These are phyloP conservation scores for Diospyros kaki DNA, from an alignment of 148 eudicot genomes.

Conservation along the genomic window DNA sequence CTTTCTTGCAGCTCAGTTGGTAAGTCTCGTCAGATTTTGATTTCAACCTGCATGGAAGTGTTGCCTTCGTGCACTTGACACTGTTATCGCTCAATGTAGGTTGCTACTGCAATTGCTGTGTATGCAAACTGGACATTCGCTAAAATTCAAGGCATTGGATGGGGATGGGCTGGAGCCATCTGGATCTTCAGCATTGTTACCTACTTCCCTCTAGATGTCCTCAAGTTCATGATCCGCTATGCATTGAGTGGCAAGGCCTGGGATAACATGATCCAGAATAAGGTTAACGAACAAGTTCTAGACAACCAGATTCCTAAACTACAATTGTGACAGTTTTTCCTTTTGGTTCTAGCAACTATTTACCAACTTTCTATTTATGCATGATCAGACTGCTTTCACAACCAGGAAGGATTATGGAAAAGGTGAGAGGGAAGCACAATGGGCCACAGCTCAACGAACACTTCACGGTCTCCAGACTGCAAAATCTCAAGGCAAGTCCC, in stretches of 20 bases:
- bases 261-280: slow-evolving; percentile 46
- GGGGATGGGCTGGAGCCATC: slow-evolving; percentile 91
- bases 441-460: slow-evolving; percentile 53
- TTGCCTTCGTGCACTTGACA: neutral
- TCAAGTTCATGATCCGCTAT: slow-evolving; percentile 55
- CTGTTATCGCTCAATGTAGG: slow-evolving; percentile 17
- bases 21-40: slow-evolving; percentile 13
- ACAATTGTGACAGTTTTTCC: neutral
- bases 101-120: slow-evolving; percentile 75
- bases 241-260: slow-evolving; percentile 51
- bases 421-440: slow-evolving; percentile 62
- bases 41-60: neutral
- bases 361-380: neutral
- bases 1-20: slow-evolving; percentile 68
- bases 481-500: slow-evolving; percentile 9
- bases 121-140: slow-evolving; percentile 79
- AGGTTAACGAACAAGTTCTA: slow-evolving; percentile 20
- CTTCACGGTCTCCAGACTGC: slow-evolving; percentile 48
- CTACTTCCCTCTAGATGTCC: slow-evolving; percentile 79
- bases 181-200: slow-evolving; percentile 73
- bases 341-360: neutral
- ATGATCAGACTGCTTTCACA: slow-evolving; percentile 41
- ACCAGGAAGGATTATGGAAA: slow-evolving; percentile 53
- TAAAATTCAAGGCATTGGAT: slow-evolving; percentile 61
- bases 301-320: neutral